Evolutionary conservation across 441 rosid species (phyloP).

Genomic region (Melastoma candidum): DNA sequence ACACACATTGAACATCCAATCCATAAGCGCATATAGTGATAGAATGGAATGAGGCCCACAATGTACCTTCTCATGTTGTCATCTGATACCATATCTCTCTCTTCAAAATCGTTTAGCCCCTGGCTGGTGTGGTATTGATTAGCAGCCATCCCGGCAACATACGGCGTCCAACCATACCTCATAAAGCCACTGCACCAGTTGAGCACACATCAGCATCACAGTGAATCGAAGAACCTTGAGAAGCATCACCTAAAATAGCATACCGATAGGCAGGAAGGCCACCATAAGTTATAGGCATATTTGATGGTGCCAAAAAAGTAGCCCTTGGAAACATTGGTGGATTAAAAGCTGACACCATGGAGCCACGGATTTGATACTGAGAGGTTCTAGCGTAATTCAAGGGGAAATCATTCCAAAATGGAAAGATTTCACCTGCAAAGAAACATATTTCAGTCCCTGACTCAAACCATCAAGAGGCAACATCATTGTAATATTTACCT

Average conservation of each 20-base stretch:
- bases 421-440: constrained; percentile 23
- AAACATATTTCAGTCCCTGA: constrained; percentile 24
- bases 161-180: no score
- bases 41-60: no score
- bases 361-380: constrained; percentile 22
- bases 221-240: not conserved
- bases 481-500: constrained; percentile 19
- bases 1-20: no score
- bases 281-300: constrained; percentile 24
- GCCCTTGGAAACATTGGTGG: constrained; percentile 21
- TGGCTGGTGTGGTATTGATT: no score
- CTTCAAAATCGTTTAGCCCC: no score
- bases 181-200: not conserved
- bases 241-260: constrained; percentile 1
- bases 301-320: constrained; percentile 21
- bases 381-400: constrained; percentile 23
- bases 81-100: no score
- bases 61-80: no score
- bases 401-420: constrained; percentile 24
- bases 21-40: no score
- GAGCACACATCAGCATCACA: not conserved
- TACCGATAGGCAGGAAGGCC: constrained; percentile 29
- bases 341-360: constrained; percentile 28
- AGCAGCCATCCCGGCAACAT: no score
- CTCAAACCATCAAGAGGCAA: constrained; percentile 6